These are phyloP conservation scores for Aspergillaceae sp. DNA, from an alignment of 2,329 filamentous ascomycete genomes.

Conservation along the genomic window DNA sequence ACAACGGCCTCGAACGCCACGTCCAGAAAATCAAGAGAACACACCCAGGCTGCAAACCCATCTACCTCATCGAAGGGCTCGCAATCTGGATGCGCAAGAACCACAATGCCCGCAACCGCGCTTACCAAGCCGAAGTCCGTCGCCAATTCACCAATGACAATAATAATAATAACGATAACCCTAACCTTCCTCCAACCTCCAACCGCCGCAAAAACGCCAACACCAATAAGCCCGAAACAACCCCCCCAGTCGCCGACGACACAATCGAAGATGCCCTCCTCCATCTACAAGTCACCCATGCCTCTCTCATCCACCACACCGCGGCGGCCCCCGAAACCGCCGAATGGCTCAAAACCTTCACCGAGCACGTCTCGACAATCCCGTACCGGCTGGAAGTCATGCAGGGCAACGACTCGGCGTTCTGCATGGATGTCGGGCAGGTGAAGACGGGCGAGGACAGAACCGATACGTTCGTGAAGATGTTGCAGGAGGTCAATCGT, in stretches of 20 bases:
- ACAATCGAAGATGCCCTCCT: slow-evolving; percentile 62
- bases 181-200: neutral
- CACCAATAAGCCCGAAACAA: slow-evolving; percentile 32
- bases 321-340: slow-evolving; percentile 53
- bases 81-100: slow-evolving; percentile 60
- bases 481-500: slow-evolving; percentile 66
- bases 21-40: slow-evolving; percentile 46
- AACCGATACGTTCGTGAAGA: slow-evolving; percentile 60
- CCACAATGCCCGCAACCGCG: slow-evolving; percentile 56
- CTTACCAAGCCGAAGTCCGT: slow-evolving; percentile 58
- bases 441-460: slow-evolving; percentile 60
- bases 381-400: slow-evolving; percentile 53
- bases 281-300: slow-evolving; percentile 59
- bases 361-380: slow-evolving; percentile 67
- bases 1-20: slow-evolving; percentile 47
- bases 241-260: slow-evolving; percentile 56
- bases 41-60: slow-evolving; percentile 47
- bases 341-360: slow-evolving; percentile 64
- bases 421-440: slow-evolving; percentile 74
- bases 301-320: slow-evolving; percentile 63
- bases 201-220: slow-evolving; percentile 9
- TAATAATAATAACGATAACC: slow-evolving; percentile 3
- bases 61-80: slow-evolving; percentile 68
- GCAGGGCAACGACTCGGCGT: slow-evolving; percentile 45
- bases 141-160: slow-evolving; percentile 28